Conservation (phyloP, 2,329 filamentous ascomycete genomes). For the Hawksworthiomyces lignivorus region DNA sequence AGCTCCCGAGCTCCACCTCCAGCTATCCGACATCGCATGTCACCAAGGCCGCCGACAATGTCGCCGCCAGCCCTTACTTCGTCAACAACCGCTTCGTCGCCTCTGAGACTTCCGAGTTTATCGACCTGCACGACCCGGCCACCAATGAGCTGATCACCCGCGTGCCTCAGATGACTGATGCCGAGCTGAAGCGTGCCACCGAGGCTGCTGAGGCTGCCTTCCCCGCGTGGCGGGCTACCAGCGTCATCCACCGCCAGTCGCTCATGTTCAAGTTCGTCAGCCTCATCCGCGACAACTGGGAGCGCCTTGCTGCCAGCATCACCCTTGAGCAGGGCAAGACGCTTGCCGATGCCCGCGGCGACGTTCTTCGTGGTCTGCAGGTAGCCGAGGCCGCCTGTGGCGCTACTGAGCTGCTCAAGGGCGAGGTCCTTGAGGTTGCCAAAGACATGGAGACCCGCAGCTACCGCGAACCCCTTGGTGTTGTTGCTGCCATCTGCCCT, state of each 20-base stretch:
- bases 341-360: constrained; percentile 72
- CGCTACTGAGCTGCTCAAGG: constrained; percentile 74
- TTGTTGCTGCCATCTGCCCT: constrained; percentile 77
- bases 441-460: constrained; percentile 86
- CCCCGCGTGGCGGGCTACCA: constrained; percentile 63
- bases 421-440: constrained; percentile 75
- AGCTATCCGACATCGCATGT: constrained; percentile 66
- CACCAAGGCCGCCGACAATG: constrained; percentile 47
- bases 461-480: constrained; percentile 73
- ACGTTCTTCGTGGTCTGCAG: constrained; percentile 75
- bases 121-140: constrained; percentile 74
- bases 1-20: constrained; percentile 45
- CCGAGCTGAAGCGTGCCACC: constrained; percentile 66
- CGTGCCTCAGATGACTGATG: constrained; percentile 73
- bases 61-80: constrained; percentile 71
- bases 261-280: constrained; percentile 83
- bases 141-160: constrained; percentile 81
- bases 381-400: constrained; percentile 77
- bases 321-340: constrained; percentile 87
- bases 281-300: constrained; percentile 77
- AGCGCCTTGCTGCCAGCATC: constrained; percentile 75
- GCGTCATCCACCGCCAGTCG: constrained; percentile 66
- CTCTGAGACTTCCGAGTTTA: constrained; percentile 63
- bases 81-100: constrained; percentile 70
- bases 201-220: constrained; percentile 71